Percentiles rank a stretch among this genome's conserved stretches.
Conservation (phyloP, 2,329 filamentous ascomycete genomes). For the Xylariaceae sp. region DNA sequence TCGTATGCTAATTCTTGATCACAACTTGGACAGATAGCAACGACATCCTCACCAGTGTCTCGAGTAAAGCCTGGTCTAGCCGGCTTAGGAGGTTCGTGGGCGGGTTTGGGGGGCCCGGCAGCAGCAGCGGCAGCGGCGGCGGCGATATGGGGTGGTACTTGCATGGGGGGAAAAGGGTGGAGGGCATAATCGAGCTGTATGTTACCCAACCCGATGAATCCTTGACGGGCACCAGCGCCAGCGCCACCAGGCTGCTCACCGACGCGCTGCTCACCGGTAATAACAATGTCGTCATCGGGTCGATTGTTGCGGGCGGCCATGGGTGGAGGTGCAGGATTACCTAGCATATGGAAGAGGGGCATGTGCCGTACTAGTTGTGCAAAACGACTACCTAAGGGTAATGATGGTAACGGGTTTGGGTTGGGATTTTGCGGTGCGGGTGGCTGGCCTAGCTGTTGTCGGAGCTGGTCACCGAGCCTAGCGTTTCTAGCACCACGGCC, state of each 20-base stretch:
- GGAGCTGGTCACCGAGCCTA: constrained; percentile 10
- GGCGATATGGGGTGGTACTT: not conserved
- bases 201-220: constrained; percentile 15
- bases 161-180: constrained; percentile 31
- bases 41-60: constrained; percentile 72
- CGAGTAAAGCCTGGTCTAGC: constrained; percentile 81
- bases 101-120: constrained; percentile 48
- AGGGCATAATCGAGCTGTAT: constrained; percentile 39
- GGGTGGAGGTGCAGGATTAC: not conserved
- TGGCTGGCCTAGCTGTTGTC: constrained; percentile 9
- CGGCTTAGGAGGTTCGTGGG: constrained; percentile 68
- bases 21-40: constrained; percentile 86
- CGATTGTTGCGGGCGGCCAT: constrained; percentile 24
- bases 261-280: constrained; percentile 34
- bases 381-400: constrained; percentile 18
- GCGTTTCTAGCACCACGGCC: constrained; percentile 19
- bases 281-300: constrained; percentile 37
- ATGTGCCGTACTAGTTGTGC: constrained; percentile 29
- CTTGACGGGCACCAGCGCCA: not conserved
- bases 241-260: constrained; percentile 10
- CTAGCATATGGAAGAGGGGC: constrained; percentile 32
- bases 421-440: constrained; percentile 1
- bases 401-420: not conserved
- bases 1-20: constrained; percentile 82
- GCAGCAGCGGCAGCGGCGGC: not conserved